These are phyloP conservation scores for Globisporangium lucens DNA, from an alignment of 352 stramenopile species.

Conservation along the genomic window DNA sequence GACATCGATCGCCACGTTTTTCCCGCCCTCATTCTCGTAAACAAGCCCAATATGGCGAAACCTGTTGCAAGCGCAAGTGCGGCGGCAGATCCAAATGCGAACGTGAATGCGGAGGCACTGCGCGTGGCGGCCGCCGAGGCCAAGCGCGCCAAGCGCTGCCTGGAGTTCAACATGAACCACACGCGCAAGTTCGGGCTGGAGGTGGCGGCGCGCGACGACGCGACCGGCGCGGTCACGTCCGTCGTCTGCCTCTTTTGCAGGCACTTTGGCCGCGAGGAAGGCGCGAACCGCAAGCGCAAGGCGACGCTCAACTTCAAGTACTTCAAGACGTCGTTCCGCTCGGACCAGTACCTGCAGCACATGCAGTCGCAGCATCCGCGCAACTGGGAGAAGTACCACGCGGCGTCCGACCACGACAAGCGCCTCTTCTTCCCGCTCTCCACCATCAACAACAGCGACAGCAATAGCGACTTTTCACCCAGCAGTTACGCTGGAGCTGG, in stretches of 20 bases:
- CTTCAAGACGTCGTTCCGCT: slow-evolving; percentile 61
- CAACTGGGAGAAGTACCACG: slow-evolving; percentile 48
- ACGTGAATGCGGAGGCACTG: neutral
- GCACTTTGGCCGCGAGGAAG: slow-evolving; percentile 58
- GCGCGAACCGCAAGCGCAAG: slow-evolving; percentile 45
- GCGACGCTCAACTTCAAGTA: slow-evolving; percentile 66
- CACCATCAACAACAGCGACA: neutral
- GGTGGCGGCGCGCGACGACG: slow-evolving; percentile 42
- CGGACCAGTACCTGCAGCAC: slow-evolving; percentile 74
- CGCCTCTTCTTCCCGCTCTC: slow-evolving; percentile 39
- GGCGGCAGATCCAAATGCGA: neutral
- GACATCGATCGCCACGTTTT: neutral
- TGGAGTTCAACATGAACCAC: slow-evolving; percentile 22
- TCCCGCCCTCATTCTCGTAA: neutral
- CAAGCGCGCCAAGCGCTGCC: slow-evolving; percentile 30
- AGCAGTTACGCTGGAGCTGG: neutral
- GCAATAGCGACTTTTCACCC: neutral
- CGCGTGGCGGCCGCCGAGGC: slow-evolving; percentile 18
- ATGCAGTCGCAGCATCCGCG: slow-evolving; percentile 48
- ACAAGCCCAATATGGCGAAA: slow-evolving; percentile 7
- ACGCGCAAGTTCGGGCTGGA: slow-evolving; percentile 53
- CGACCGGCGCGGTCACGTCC: slow-evolving; percentile 38
- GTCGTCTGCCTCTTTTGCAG: slow-evolving; percentile 66
- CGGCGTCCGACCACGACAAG: slow-evolving; percentile 39
- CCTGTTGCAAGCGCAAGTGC: neutral